These are phyloP conservation scores for Crassisporium funariophilum DNA, from an alignment of 768 basidiomycete species.

Conservation along the genomic window DNA sequence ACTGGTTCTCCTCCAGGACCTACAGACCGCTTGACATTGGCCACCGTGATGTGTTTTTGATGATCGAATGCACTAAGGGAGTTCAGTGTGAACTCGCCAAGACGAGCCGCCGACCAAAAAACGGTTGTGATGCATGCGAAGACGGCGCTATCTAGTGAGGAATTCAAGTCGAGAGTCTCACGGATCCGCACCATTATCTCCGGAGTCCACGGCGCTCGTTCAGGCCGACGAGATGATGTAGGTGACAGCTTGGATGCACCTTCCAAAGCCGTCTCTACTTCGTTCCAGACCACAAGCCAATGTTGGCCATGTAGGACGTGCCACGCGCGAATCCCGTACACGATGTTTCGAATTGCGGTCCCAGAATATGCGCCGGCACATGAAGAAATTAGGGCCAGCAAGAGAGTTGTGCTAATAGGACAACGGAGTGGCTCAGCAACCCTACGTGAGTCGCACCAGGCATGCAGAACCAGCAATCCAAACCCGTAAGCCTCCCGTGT, in stretches of 20 bases:
- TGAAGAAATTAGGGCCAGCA: constrained; percentile 20
- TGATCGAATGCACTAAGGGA: constrained; percentile 17
- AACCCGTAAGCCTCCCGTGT: constrained; percentile 4
- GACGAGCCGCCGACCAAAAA: constrained; percentile 14
- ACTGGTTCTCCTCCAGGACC: constrained; percentile 12
- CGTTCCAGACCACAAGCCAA: background rate
- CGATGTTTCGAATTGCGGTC: constrained; percentile 29
- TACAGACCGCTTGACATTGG: background rate
- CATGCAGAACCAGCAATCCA: constrained; percentile 5
- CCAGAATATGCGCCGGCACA: constrained; percentile 30
- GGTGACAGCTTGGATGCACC: constrained; percentile 7
- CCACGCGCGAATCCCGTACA: constrained; percentile 33
- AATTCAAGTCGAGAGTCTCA: constrained; percentile 7
- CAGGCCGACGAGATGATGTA: constrained; percentile 5
- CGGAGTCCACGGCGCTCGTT: constrained; percentile 5
- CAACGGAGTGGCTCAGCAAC: constrained; percentile 27
- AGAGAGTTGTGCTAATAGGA: constrained; percentile 20
- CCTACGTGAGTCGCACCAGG: background rate
- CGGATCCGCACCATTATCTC: background rate
- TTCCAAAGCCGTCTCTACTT: constrained; percentile 2
- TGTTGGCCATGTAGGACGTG: constrained; percentile 30
- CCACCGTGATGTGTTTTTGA: constrained; percentile 3
- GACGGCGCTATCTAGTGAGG: constrained; percentile 20
- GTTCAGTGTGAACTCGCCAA: constrained; percentile 24
- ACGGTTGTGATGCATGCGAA: constrained; percentile 21